Percentiles rank a stretch among this genome's conserved stretches.
phyloP scores from a whole-genome alignment of 2,329 filamentous ascomycete species.

The Metarhizium brunneum region DNA sequence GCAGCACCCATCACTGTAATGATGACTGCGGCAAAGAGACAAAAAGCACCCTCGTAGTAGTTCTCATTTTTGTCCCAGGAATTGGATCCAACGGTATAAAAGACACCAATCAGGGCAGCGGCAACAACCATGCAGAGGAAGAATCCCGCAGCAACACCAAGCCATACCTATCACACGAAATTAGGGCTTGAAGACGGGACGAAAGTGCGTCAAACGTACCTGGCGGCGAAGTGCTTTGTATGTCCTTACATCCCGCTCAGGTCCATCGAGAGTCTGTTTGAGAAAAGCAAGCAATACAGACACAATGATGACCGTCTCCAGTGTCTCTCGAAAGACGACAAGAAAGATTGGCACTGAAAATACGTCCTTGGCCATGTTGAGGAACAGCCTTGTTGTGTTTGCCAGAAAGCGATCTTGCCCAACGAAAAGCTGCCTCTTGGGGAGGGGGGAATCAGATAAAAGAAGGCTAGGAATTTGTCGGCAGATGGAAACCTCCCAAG shows the following conservation, averaged over 20 bases:
- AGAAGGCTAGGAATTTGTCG: neutral
- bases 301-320: constrained; percentile 78
- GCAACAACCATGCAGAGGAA: constrained; percentile 57
- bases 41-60: constrained; percentile 75
- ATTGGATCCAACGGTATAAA: constrained; percentile 59
- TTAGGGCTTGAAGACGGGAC: constrained; percentile 27
- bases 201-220: constrained; percentile 26
- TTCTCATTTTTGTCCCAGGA: constrained; percentile 60
- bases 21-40: constrained; percentile 65
- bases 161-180: constrained; percentile 40
- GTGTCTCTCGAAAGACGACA: constrained; percentile 76
- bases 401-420: neutral
- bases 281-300: constrained; percentile 80
- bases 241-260: constrained; percentile 47
- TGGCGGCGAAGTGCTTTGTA: constrained; percentile 62
- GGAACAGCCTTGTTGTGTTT: neutral
- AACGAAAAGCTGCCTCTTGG: neutral
- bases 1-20: constrained; percentile 76
- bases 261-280: constrained; percentile 65
- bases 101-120: constrained; percentile 59
- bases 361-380: constrained; percentile 53
- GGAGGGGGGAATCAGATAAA: neutral
- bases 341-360: constrained; percentile 81
- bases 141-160: constrained; percentile 53
- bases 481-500: neutral